Evolutionary conservation across 331 rosid species (phyloP).

Genomic region (Saraca asoca): DNA sequence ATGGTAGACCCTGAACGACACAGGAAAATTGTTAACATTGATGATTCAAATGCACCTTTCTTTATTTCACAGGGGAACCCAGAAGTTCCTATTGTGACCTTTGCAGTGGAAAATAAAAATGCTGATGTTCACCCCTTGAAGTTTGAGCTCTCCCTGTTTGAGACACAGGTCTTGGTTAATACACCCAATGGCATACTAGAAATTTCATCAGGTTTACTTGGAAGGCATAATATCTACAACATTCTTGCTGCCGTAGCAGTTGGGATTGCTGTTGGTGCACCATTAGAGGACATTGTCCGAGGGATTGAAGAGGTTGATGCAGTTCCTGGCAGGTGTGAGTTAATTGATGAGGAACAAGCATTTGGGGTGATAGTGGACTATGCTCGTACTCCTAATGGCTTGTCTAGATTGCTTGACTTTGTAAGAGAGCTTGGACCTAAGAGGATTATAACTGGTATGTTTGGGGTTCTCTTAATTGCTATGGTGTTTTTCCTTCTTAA

Average conservation of each 20-base stretch:
- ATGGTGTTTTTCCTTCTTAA: conserved; percentile 1
- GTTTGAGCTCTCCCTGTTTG: conserved; percentile 88
- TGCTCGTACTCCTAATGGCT: conserved; percentile 83
- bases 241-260: conserved; percentile 93
- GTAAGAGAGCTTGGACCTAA: conserved; percentile 92
- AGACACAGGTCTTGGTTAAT: conserved; percentile 91
- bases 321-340: conserved; percentile 91
- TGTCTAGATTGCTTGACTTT: conserved; percentile 88
- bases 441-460: conserved; percentile 85
- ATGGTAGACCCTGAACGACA: conserved; percentile 89
- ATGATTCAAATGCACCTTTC: conserved; percentile 67
- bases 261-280: conserved; percentile 93
- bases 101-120: conserved; percentile 77
- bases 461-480: conserved; percentile 29
- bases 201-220: conserved; percentile 92
- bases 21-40: conserved; percentile 87
- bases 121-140: conserved; percentile 88
- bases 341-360: conserved; percentile 94
- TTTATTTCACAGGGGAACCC: conserved; percentile 72
- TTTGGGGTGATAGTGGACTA: conserved; percentile 95
- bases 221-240: conserved; percentile 84
- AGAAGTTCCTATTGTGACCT: conserved; percentile 81
- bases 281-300: conserved; percentile 93
- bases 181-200: conserved; percentile 90
- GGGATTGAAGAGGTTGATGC: conserved; percentile 98